A percentile compares a stretch with the other conserved stretches of the same genome.
phyloP scores from a whole-genome alignment of 1,139 yeast species.

The Hansenula sp. region DNA sequence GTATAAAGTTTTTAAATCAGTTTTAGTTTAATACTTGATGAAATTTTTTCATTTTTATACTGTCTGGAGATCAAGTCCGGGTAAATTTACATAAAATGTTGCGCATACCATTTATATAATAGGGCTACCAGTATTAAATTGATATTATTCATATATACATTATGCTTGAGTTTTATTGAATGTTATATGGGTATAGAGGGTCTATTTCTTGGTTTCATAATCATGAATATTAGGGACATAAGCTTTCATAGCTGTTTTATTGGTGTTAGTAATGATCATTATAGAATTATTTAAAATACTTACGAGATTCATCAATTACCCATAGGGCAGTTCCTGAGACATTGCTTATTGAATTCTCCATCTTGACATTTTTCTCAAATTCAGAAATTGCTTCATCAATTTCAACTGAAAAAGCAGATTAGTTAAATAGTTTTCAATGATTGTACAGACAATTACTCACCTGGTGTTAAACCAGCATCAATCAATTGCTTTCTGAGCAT shows the following conservation, averaged over 20 bases:
- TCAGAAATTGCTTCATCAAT: conserved; percentile 48
- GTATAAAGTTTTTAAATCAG: conserved; percentile 38
- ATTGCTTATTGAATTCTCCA: conserved; percentile 50
- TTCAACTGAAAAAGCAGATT: conserved; percentile 24
- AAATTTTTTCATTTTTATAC: conserved; percentile 6
- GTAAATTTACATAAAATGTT: not conserved
- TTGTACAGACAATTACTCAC: conserved; percentile 7
- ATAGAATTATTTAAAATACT: conserved; percentile 26
- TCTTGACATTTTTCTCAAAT: conserved; percentile 50
- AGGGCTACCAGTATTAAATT: not conserved
- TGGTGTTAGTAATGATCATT: conserved; percentile 5
- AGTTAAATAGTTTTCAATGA: not conserved
- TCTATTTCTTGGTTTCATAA: conserved; percentile 39
- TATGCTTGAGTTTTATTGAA: not conserved
- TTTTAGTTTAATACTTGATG: not conserved
- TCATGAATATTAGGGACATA: conserved; percentile 56
- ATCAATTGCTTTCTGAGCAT: conserved; percentile 52
- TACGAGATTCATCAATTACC: conserved; percentile 45
- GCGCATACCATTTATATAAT: not conserved
- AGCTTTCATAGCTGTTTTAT: conserved; percentile 37
- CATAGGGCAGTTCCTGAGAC: conserved; percentile 53
- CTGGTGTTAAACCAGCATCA: conserved; percentile 50
- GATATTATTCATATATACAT: not conserved
- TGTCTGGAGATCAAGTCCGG: not conserved
- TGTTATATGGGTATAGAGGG: not conserved